These are phyloP conservation scores for Daldinia vernicosa DNA, from an alignment of 495 filamentous ascomycete genomes.

Conservation along the genomic window DNA sequence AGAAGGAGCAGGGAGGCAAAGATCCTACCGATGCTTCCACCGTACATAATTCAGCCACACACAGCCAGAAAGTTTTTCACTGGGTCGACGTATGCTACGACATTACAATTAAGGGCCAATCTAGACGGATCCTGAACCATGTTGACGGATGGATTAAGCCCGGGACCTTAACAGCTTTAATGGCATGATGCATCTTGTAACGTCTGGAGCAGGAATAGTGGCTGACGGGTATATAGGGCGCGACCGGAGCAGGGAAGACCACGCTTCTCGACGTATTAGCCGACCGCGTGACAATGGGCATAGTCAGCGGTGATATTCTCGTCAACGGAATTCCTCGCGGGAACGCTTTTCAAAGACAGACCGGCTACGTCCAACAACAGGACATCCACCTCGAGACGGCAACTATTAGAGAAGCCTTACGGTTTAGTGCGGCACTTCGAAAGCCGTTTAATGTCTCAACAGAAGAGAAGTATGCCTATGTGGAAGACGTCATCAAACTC, in stretches of 20 bases:
- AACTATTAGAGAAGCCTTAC: slow-evolving; percentile 76
- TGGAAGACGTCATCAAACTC: slow-evolving; percentile 78
- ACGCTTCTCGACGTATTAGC: slow-evolving; percentile 77
- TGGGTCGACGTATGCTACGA: slow-evolving; percentile 88
- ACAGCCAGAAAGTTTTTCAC: slow-evolving; percentile 76
- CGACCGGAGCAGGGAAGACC: slow-evolving; percentile 76
- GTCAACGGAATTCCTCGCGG: slow-evolving; percentile 75
- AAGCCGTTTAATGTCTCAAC: slow-evolving; percentile 67
- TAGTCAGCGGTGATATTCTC: slow-evolving; percentile 80
- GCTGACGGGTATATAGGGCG: slow-evolving; percentile 58
- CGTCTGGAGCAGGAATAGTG: neutral
- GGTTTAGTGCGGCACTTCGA: slow-evolving; percentile 73
- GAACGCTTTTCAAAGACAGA: slow-evolving; percentile 80
- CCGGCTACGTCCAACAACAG: slow-evolving; percentile 90
- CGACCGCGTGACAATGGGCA: slow-evolving; percentile 82
- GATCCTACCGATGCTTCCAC: slow-evolving; percentile 47
- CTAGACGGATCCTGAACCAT: slow-evolving; percentile 77
- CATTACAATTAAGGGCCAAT: slow-evolving; percentile 80
- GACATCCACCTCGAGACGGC: slow-evolving; percentile 82
- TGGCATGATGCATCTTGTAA: slow-evolving; percentile 67
- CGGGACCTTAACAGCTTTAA: slow-evolving; percentile 85
- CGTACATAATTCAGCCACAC: slow-evolving; percentile 50
- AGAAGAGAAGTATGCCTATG: slow-evolving; percentile 74
- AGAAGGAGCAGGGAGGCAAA: slow-evolving; percentile 42
- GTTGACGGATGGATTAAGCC: slow-evolving; percentile 92